Evolutionary conservation across 2,329 filamentous ascomycete genomes (phyloP).

Genomic region (Arachnomyces sp.): DNA sequence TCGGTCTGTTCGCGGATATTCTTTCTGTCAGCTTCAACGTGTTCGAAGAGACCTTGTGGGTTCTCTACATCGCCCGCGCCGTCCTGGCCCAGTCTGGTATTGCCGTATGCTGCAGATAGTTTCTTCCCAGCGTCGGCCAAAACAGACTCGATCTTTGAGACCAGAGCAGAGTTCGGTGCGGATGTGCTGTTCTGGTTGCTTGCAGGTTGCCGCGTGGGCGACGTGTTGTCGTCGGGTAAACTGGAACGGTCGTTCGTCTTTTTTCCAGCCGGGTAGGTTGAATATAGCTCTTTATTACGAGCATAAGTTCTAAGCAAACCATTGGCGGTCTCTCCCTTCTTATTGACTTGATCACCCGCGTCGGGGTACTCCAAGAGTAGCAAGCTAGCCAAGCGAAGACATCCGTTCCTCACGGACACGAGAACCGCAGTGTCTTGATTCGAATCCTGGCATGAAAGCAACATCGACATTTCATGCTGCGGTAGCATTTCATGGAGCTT

Average conservation of each 20-base stretch:
- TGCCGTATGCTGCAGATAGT: constrained; percentile 50
- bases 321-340: constrained; percentile 73
- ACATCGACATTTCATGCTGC: constrained; percentile 63
- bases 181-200: constrained; percentile 33
- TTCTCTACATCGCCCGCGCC: constrained; percentile 34
- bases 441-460: constrained; percentile 75
- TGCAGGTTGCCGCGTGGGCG: constrained; percentile 31
- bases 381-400: constrained; percentile 63
- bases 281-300: no score
- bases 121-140: constrained; percentile 65
- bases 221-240: constrained; percentile 21
- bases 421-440: constrained; percentile 88
- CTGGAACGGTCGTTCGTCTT: constrained; percentile 21
- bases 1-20: constrained; percentile 34
- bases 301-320: constrained; percentile 60
- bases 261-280: no score
- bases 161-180: constrained; percentile 61
- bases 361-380: constrained; percentile 66
- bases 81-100: constrained; percentile 53
- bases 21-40: constrained; percentile 37
- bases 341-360: constrained; percentile 72
- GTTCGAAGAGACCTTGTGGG: constrained; percentile 32
- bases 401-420: constrained; percentile 76
- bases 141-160: constrained; percentile 59
- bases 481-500: constrained; percentile 72